phyloP scores from a whole-genome alignment of 1,139 yeast species.

The Lodderomyces elongisporus region DNA sequence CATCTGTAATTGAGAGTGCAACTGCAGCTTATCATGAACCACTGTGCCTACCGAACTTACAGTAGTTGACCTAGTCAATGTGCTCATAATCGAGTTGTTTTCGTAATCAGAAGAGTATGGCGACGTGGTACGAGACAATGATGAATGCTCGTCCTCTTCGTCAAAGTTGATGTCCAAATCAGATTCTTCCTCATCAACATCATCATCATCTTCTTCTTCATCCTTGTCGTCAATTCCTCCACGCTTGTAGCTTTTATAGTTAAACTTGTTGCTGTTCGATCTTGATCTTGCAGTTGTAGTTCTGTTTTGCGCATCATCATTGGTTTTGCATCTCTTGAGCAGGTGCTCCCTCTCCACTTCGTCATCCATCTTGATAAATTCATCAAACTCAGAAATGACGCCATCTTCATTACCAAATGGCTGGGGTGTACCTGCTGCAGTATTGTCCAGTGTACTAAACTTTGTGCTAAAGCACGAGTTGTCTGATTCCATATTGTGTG shows the following conservation, averaged over 20 bases:
- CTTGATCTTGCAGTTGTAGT: slow-evolving; percentile 1
- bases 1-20: slow-evolving; percentile 8
- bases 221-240: slow-evolving; percentile 7
- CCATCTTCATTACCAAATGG: no score
- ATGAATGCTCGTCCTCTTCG: slow-evolving; percentile 2
- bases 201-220: slow-evolving; percentile 14
- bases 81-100: slow-evolving; percentile 34
- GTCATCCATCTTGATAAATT: slow-evolving; percentile 10
- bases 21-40: slow-evolving; percentile 16
- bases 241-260: slow-evolving; percentile 8
- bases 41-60: slow-evolving; percentile 26
- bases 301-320: neutral
- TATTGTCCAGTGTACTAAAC: no score
- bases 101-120: slow-evolving; percentile 33
- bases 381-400: slow-evolving; percentile 12
- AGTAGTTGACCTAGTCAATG: slow-evolving; percentile 43
- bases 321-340: neutral
- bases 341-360: neutral
- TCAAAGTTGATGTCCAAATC: slow-evolving; percentile 7
- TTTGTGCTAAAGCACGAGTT: no score
- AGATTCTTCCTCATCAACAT: slow-evolving; percentile 21
- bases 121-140: slow-evolving; percentile 36
- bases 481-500: no score
- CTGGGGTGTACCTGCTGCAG: slow-evolving; percentile 2
- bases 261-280: slow-evolving; percentile 3